Percentiles rank a stretch among this genome's conserved stretches.
Evolutionary conservation across 2,329 filamentous ascomycete species (phyloP).

Genomic region (Parastagonospora nodorum): DNA sequence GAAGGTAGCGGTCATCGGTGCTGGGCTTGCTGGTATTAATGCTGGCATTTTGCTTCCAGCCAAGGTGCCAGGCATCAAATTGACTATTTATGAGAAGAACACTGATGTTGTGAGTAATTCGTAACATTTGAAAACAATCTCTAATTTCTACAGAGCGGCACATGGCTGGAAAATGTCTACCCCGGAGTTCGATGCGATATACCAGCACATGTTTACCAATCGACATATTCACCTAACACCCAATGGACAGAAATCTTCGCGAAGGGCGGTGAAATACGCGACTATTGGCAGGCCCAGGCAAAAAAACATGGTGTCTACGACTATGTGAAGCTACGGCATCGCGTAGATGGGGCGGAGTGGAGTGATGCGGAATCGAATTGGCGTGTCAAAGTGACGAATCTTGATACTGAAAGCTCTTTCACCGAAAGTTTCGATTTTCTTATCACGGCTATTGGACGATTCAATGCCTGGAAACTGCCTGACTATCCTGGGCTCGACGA

Average conservation of each 20-base stretch:
- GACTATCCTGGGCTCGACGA: constrained; percentile 36
- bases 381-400: constrained; percentile 61
- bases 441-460: constrained; percentile 42
- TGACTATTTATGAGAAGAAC: constrained; percentile 57
- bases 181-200: constrained; percentile 42
- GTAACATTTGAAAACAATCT: not conserved
- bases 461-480: constrained; percentile 41
- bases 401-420: constrained; percentile 47
- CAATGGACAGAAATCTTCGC: constrained; percentile 51
- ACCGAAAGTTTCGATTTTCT: constrained; percentile 40
- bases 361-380: constrained; percentile 57
- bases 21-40: constrained; percentile 66
- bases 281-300: constrained; percentile 48
- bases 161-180: constrained; percentile 46
- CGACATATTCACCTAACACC: constrained; percentile 51
- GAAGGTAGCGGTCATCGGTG: constrained; percentile 66
- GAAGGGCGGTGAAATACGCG: constrained; percentile 47
- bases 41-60: constrained; percentile 69
- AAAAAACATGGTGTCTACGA: constrained; percentile 48
- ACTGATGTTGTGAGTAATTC: constrained; percentile 44
- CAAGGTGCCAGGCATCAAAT: constrained; percentile 70
- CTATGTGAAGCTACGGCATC: constrained; percentile 46
- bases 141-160: constrained; percentile 27
- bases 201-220: constrained; percentile 47
- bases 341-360: constrained; percentile 48